These are phyloP conservation scores for Coleophoma crateriformis DNA, from an alignment of 2,329 filamentous ascomycete species.

Conservation along the genomic window DNA sequence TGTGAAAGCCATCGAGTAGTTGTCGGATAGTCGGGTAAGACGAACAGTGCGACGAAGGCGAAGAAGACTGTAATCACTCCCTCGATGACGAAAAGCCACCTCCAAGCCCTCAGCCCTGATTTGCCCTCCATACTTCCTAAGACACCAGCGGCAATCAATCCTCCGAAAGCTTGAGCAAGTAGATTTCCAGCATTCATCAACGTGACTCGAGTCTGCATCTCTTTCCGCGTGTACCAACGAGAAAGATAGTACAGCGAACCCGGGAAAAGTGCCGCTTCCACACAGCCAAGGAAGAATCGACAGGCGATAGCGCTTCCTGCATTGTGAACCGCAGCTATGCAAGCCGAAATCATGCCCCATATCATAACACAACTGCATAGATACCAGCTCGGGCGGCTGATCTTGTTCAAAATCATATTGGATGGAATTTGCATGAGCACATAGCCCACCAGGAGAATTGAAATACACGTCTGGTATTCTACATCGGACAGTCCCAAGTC, in stretches of 20 bases:
- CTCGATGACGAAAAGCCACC: constrained; percentile 54
- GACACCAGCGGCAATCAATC: constrained; percentile 53
- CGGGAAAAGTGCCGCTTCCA: constrained; percentile 60
- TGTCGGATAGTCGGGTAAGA: constrained; percentile 49
- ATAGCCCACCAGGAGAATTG: constrained; percentile 62
- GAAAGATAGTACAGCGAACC: constrained; percentile 58
- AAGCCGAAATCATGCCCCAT: constrained; percentile 56
- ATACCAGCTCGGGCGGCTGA: constrained; percentile 44
- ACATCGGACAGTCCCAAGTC: constrained; percentile 50
- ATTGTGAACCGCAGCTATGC: constrained; percentile 45
- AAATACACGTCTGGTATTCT: constrained; percentile 59
- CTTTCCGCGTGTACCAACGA: constrained; percentile 61
- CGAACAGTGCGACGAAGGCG: constrained; percentile 39
- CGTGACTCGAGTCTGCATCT: constrained; percentile 48
- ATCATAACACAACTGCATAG: constrained; percentile 46
- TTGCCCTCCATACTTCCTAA: constrained; percentile 51
- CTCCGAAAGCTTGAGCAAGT: constrained; percentile 54
- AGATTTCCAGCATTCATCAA: constrained; percentile 55
- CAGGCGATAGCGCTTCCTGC: constrained; percentile 49
- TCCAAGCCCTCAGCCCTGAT: constrained; percentile 49
- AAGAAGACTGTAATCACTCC: constrained; percentile 44
- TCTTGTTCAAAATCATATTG: constrained; percentile 52
- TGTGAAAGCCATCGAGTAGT: constrained; percentile 53
- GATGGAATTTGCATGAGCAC: constrained; percentile 58
- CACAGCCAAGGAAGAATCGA: constrained; percentile 55